phyloP scores from a whole-genome alignment of 495 filamentous ascomycete species.

The Parachaetomium inaequale region DNA sequence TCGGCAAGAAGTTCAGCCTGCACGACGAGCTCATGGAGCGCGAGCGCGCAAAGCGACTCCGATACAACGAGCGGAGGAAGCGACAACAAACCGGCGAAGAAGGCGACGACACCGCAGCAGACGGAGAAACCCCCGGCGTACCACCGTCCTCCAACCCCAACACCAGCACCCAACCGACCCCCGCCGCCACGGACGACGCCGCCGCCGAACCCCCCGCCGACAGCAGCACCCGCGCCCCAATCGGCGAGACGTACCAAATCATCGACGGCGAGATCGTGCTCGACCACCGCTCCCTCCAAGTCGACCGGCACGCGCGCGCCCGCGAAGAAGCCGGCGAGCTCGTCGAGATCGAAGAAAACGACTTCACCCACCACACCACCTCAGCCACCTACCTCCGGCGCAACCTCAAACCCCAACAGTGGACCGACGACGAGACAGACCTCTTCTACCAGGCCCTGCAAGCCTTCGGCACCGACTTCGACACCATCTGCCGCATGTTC shows the following conservation, averaged over 20 bases:
- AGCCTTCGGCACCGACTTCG: slow-evolving; percentile 92
- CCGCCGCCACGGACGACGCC: neutral
- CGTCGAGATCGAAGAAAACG: slow-evolving; percentile 75
- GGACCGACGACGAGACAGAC: slow-evolving; percentile 74
- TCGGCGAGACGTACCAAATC: slow-evolving; percentile 46
- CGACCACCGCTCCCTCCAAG: slow-evolving; percentile 69
- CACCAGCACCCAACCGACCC: neutral
- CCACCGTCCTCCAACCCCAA: slow-evolving; percentile 1
- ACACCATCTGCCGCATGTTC: slow-evolving; percentile 81
- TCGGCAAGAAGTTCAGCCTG: slow-evolving; percentile 77
- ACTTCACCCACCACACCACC: slow-evolving; percentile 74
- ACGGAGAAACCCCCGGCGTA: slow-evolving; percentile 13
- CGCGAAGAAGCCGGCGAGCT: slow-evolving; percentile 51
- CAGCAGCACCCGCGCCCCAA: slow-evolving; percentile 13
- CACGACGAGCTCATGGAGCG: slow-evolving; percentile 53
- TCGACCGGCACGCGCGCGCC: slow-evolving; percentile 73
- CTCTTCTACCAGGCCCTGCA: slow-evolving; percentile 78
- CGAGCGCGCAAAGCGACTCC: slow-evolving; percentile 41
- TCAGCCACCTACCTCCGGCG: slow-evolving; percentile 69
- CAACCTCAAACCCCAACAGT: slow-evolving; percentile 59
- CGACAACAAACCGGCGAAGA: slow-evolving; percentile 20
- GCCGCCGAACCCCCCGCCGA: slow-evolving; percentile 7
- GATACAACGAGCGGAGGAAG: slow-evolving; percentile 36
- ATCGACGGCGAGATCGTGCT: slow-evolving; percentile 83
- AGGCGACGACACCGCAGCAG: slow-evolving; percentile 1